Percentiles rank a stretch among this genome's conserved stretches.
phyloP scores from a whole-genome alignment of 176 grass and related monocot genomes.

The Aechmea fasciata region DNA sequence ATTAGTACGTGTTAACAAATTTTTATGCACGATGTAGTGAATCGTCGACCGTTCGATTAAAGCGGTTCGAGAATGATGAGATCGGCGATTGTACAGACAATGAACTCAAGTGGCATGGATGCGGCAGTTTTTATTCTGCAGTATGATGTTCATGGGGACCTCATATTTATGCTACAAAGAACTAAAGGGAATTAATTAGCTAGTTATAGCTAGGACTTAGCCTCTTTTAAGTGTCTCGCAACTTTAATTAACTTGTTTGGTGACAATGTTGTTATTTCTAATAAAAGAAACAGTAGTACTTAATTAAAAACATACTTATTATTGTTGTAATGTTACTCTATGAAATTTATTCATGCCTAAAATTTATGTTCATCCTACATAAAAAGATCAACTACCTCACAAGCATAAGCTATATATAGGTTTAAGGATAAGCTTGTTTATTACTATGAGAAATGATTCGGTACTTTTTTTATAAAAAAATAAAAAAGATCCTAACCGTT shows the following conservation, averaged over 20 bases:
- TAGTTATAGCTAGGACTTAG: not conserved
- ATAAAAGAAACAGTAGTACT: too few relatives aligned
- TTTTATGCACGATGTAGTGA: not conserved
- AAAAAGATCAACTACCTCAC: too few relatives aligned
- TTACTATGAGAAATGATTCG: too few relatives aligned
- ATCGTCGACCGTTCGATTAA: not conserved
- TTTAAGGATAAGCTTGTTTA: too few relatives aligned
- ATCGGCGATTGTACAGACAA: not conserved
- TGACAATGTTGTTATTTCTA: too few relatives aligned
- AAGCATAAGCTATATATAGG: too few relatives aligned
- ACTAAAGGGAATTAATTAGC: not conserved
- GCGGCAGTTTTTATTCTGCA: not conserved
- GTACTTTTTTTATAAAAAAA: too few relatives aligned
- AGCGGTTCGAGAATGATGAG: not conserved
- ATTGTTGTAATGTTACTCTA: too few relatives aligned
- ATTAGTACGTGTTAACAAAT: not conserved
- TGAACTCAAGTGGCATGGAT: not conserved
- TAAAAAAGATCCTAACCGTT: too few relatives aligned
- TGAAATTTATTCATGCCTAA: too few relatives aligned
- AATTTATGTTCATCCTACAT: too few relatives aligned
- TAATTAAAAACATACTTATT: too few relatives aligned
- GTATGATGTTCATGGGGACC: not conserved
- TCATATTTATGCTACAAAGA: not conserved
- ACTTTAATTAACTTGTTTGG: not conserved
- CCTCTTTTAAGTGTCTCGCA: not conserved